Evolutionary conservation across 805 yeast species (phyloP).

Genomic region (Saturnispora dispora): DNA sequence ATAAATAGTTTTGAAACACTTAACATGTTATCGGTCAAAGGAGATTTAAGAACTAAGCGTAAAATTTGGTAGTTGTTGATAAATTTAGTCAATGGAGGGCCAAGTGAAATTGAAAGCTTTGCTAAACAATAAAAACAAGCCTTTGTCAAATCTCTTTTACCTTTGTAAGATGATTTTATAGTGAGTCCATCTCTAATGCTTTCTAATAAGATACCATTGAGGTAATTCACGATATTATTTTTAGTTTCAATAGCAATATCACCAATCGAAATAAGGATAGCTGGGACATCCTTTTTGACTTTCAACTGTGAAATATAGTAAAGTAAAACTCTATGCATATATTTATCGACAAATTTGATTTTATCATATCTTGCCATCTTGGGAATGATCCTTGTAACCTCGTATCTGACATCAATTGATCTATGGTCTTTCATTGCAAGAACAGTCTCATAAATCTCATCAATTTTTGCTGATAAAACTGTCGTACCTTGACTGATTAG

Average conservation of each 20-base stretch:
- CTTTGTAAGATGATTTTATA: slow-evolving; percentile 42
- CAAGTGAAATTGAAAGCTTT: slow-evolving; percentile 78
- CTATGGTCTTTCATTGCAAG: slow-evolving; percentile 71
- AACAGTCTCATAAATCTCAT: slow-evolving; percentile 67
- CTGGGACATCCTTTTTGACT: slow-evolving; percentile 60
- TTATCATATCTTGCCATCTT: slow-evolving; percentile 72
- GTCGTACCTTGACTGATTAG: slow-evolving; percentile 63
- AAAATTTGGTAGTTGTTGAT: slow-evolving; percentile 66
- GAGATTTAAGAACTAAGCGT: slow-evolving; percentile 71
- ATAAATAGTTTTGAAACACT: slow-evolving; percentile 61
- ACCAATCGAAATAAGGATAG: slow-evolving; percentile 75
- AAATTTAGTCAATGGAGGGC: slow-evolving; percentile 87
- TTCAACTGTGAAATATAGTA: slow-evolving; percentile 73
- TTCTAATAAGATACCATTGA: slow-evolving; percentile 82
- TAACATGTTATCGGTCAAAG: slow-evolving; percentile 76
- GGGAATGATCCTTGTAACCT: slow-evolving; percentile 78
- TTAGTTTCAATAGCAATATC: slow-evolving; percentile 73
- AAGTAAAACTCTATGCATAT: slow-evolving; percentile 68
- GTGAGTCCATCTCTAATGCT: slow-evolving; percentile 73
- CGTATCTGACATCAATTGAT: slow-evolving; percentile 65
- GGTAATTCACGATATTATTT: slow-evolving; percentile 75
- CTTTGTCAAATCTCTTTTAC: slow-evolving; percentile 67
- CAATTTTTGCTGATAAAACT: slow-evolving; percentile 61
- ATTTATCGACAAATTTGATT: slow-evolving; percentile 64
- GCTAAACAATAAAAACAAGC: slow-evolving; percentile 86